Percentiles rank a stretch among this genome's conserved stretches.
Conservation (phyloP, 257 asterid species). For the Jaltomata sinuosa region DNA sequence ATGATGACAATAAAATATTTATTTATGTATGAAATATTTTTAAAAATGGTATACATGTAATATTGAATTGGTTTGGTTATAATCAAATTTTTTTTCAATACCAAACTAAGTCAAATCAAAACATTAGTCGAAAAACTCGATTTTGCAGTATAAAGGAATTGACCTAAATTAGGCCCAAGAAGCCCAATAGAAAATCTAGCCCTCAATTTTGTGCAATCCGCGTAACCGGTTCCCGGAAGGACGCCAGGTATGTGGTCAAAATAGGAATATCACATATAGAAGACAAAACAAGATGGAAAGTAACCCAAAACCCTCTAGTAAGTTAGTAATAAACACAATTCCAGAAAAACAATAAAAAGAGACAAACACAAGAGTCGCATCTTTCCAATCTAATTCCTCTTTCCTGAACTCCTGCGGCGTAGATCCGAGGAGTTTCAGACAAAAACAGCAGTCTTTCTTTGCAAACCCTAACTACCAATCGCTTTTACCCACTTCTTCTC, state of each 20-base stretch:
- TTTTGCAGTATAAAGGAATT: neutral
- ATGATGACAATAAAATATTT: no score
- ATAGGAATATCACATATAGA: neutral
- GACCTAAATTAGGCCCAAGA: neutral
- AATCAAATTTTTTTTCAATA: no score
- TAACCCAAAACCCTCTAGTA: slow-evolving; percentile 6
- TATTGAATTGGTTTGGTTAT: no score
- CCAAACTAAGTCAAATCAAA: no score
- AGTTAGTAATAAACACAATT: neutral
- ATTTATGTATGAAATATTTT: no score
- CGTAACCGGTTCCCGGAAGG: no score
- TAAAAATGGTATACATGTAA: no score
- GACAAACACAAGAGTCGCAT: neutral
- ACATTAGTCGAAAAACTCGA: no score
- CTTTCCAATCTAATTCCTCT: neutral
- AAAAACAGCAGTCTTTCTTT: slow-evolving; percentile 5
- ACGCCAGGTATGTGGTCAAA: no score
- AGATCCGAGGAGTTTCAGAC: slow-evolving; percentile 45
- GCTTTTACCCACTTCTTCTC: neutral
- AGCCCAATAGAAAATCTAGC: neutral
- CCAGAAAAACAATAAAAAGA: neutral
- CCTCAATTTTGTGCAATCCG: neutral
- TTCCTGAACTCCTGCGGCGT: slow-evolving; percentile 39
- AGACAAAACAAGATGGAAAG: slow-evolving; percentile 2
- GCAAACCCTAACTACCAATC: slow-evolving; percentile 3